A percentile compares a stretch with the other conserved stretches of the same genome.
These are phyloP conservation scores for Dispira parvispora DNA, from an alignment of 192 early-diverging fungal genomes.

Conservation along the genomic window DNA sequence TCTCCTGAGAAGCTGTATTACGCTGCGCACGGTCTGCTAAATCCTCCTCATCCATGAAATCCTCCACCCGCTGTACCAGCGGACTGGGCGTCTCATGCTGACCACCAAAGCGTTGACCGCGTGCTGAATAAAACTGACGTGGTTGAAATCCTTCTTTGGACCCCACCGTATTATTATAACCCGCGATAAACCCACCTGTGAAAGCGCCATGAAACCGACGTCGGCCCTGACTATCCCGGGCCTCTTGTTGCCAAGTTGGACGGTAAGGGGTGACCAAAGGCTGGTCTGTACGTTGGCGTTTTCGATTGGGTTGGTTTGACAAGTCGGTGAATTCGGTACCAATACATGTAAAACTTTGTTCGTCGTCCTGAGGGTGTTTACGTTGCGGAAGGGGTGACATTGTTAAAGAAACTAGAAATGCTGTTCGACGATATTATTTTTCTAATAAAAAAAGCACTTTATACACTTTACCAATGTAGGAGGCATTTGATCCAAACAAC, in stretches of 20 bases:
- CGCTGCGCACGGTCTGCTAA: conserved; percentile 36
- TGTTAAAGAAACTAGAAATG: no score
- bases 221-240: conserved; percentile 49
- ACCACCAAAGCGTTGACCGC: not conserved
- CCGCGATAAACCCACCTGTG: conserved; percentile 86
- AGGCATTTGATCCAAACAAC: no score
- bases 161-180: conserved; percentile 89
- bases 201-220: conserved; percentile 82
- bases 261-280: not conserved
- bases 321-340: not conserved
- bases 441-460: no score
- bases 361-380: no score
- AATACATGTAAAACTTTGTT: not conserved
- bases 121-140: not conserved
- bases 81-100: not conserved
- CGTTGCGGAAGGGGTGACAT: no score
- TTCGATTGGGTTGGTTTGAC: not conserved
- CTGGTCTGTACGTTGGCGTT: not conserved
- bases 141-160: conserved; percentile 72
- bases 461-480: no score
- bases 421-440: no score
- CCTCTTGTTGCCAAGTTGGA: conserved; percentile 14
- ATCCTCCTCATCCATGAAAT: conserved; percentile 98
- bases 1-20: no score
- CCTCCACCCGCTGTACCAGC: conserved; percentile 35